Evolutionary conservation across 306 rosid genomes (phyloP).

Genomic region (Prosopis cineraria): DNA sequence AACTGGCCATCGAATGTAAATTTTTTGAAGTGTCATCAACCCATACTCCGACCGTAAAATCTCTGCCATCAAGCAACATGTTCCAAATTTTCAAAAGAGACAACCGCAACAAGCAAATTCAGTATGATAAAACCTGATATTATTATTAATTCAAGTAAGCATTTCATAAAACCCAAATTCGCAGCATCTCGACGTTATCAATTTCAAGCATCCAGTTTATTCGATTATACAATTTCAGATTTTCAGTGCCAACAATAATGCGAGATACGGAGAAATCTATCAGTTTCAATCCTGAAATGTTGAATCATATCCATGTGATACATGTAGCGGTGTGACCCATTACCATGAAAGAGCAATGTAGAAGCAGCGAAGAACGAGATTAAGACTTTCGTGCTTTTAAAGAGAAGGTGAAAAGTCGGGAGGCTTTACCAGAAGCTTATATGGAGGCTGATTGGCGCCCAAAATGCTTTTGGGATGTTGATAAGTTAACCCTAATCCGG

Average conservation of each 20-base stretch:
- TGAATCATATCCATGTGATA: neutral
- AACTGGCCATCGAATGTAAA: neutral
- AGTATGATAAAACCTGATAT: neutral
- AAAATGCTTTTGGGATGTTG: slow-evolving; percentile 31
- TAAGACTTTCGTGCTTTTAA: neutral
- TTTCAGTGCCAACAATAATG: neutral
- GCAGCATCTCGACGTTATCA: neutral
- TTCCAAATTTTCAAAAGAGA: neutral
- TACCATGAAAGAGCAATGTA: neutral
- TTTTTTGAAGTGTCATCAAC: neutral
- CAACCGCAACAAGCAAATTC: neutral
- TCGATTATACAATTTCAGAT: neutral
- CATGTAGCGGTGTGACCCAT: neutral
- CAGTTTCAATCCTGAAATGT: neutral
- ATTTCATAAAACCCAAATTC: neutral
- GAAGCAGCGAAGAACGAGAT: neutral
- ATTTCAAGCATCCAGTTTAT: neutral
- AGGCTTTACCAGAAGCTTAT: slow-evolving; percentile 11
- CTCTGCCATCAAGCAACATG: neutral
- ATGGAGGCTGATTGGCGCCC: slow-evolving; percentile 51
- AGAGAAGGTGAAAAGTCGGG: neutral
- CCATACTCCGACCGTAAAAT: neutral
- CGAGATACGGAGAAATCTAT: neutral
- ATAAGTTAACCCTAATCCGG: slow-evolving; percentile 64
- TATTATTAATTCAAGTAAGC: neutral